Conservation (phyloP, 1,139 yeast genomes). For the Magnusiomyces fungicola region DNA sequence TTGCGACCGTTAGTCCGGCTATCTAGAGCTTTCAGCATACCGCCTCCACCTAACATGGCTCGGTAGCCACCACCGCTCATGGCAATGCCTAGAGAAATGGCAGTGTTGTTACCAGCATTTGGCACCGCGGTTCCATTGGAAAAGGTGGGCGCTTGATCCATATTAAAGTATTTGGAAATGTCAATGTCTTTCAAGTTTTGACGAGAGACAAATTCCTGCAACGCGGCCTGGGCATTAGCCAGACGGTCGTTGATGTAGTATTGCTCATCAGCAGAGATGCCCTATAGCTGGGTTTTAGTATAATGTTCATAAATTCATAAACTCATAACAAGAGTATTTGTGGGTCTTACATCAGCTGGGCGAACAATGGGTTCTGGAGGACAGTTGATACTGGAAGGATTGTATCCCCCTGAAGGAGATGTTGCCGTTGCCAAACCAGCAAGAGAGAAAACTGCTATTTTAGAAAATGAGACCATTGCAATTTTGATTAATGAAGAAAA, state of each 20-base stretch:
- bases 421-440: slow-evolving; percentile 12
- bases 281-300: too few species aligned
- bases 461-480: too few species aligned
- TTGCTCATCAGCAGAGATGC: neutral
- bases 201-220: slow-evolving; percentile 48
- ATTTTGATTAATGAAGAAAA: too few species aligned
- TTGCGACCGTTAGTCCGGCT: slow-evolving; percentile 41
- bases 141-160: neutral
- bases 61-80: slow-evolving; percentile 82
- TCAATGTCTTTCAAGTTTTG: slow-evolving; percentile 57
- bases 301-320: too few species aligned
- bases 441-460: too few species aligned
- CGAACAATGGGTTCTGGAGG: slow-evolving; percentile 22
- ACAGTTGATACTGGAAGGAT: slow-evolving; percentile 25
- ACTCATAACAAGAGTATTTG: too few species aligned
- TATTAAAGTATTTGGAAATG: slow-evolving; percentile 36
- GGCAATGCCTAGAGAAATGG: slow-evolving; percentile 49
- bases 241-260: neutral
- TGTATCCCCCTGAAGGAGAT: slow-evolving; percentile 16
- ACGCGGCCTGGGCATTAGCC: slow-evolving; percentile 9
- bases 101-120: neutral
- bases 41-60: slow-evolving; percentile 76
- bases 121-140: neutral
- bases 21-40: slow-evolving; percentile 67
- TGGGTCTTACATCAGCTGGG: slow-evolving; percentile 24